phyloP scores from a whole-genome alignment of 2,329 filamentous ascomycete species.

The Rutstroemia sp. region DNA sequence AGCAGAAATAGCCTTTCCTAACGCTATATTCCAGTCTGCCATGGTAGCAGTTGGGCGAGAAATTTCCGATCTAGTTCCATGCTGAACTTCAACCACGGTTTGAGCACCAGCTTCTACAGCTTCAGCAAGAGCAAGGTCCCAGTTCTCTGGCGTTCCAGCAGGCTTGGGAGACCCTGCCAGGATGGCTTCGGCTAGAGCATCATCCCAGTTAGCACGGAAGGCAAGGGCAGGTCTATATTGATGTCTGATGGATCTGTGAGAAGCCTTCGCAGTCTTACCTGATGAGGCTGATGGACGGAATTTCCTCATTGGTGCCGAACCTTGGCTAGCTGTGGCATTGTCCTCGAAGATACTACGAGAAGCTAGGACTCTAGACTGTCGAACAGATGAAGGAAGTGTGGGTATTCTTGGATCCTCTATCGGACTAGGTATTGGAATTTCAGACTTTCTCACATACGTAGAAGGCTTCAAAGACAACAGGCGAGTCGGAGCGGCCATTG shows the following conservation, averaged over 20 bases:
- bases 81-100: neutral
- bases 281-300: slow-evolving; percentile 2
- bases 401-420: too few species aligned
- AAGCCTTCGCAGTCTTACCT: neutral
- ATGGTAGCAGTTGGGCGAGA: slow-evolving; percentile 4
- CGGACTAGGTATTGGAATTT: neutral
- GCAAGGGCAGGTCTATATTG: slow-evolving; percentile 12
- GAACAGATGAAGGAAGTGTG: slow-evolving; percentile 12
- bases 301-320: neutral
- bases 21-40: slow-evolving; percentile 18
- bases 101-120: slow-evolving; percentile 4
- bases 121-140: slow-evolving; percentile 15
- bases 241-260: slow-evolving; percentile 13
- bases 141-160: slow-evolving; percentile 10
- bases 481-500: slow-evolving; percentile 13
- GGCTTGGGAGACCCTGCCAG: slow-evolving; percentile 10
- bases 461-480: neutral
- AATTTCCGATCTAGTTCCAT: neutral
- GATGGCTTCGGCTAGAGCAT: slow-evolving; percentile 22
- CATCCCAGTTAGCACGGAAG: slow-evolving; percentile 19
- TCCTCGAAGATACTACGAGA: slow-evolving; percentile 22
- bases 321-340: slow-evolving; percentile 3
- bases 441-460: too few species aligned
- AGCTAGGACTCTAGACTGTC: slow-evolving; percentile 23
- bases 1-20: slow-evolving; percentile 13